Percentiles rank a stretch among this genome's conserved stretches.
phyloP scores from a whole-genome alignment of 75 land plant species.

The Pinus taeda region DNA sequence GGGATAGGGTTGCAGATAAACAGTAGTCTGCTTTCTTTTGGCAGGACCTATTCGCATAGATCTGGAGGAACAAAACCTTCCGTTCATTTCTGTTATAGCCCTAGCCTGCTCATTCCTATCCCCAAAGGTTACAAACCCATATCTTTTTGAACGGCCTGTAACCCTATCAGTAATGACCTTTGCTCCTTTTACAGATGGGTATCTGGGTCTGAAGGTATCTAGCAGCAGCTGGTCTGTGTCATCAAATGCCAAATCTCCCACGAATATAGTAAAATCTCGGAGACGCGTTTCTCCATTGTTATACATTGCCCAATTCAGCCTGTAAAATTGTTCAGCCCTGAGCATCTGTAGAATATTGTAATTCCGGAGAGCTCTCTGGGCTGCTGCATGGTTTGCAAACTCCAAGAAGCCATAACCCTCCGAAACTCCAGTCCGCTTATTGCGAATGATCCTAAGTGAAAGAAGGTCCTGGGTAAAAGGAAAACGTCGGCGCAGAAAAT shows the following conservation, averaged over 20 bases:
- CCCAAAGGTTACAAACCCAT: slow-evolving; percentile 96
- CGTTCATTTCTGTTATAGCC: slow-evolving; percentile 93
- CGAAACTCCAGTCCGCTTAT: slow-evolving; percentile 84
- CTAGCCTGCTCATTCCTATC: slow-evolving; percentile 70
- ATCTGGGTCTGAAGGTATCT: slow-evolving; percentile 79
- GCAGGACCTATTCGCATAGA: slow-evolving; percentile 93
- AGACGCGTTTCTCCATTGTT: slow-evolving; percentile 77
- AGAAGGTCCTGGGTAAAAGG: slow-evolving; percentile 44
- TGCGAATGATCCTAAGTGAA: slow-evolving; percentile 81
- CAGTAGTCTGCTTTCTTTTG: slow-evolving; percentile 72
- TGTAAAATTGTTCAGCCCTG: slow-evolving; percentile 68
- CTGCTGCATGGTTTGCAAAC: slow-evolving; percentile 64
- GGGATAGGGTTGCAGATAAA: slow-evolving; percentile 39
- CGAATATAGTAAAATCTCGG: slow-evolving; percentile 87
- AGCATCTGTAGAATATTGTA: slow-evolving; percentile 72
- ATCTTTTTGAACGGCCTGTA: slow-evolving; percentile 91
- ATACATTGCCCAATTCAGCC: slow-evolving; percentile 93
- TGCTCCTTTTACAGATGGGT: slow-evolving; percentile 91
- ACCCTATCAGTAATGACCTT: slow-evolving; percentile 88
- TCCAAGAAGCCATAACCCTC: slow-evolving; percentile 98
- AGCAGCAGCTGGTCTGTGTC: slow-evolving; percentile 75
- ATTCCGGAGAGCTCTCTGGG: slow-evolving; percentile 74
- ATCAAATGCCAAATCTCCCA: slow-evolving; percentile 91
- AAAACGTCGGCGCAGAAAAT: slow-evolving; percentile 28
- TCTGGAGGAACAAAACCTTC: slow-evolving; percentile 77